Base-by-base conservation (phyloP, 2,329 filamentous ascomycete genomes). In the Beauveria sp. region DNA sequence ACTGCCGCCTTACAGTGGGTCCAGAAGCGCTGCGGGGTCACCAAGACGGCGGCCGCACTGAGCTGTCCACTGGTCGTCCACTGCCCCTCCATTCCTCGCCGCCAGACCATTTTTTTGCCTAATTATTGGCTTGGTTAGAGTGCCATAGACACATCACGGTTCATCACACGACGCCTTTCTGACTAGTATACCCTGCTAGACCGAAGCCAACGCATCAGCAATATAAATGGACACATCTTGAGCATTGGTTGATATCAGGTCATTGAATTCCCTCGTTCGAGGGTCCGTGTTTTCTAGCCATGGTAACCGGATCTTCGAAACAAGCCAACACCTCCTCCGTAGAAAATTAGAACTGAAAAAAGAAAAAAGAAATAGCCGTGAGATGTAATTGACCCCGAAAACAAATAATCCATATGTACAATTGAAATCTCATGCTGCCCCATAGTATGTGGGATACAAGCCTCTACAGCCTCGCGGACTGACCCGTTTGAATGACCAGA, bases 1-100 rank as follows among this genome's bases (percentile, higher is more conserved):
- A 60, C 50, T 53, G 58, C 49, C 50, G 58, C 50, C 50, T 34
- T 18, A 9, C 28, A 47, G 58, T 60, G 58, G 58, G 18, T 50
- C 58, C 16, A 30, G 40, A 38, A 45, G 28, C 57, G 40, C 57
- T 46, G 40, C 49, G 58, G 58, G 58, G 58, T 60, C 34, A 38
- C 12, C 12, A 38, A 38, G 22, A 12, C 22, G 20, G 28, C 22
- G 18, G 22, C 24, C 34, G 28, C 43, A 22, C 34, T 58, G 34
- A 18, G 30, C 30, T 58, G 55, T 47, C 55, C 34, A 14, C 30
- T 58, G 45, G 30, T 22, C 49, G 55, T 49, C 55, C 38, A 16
- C 30, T 58, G 55, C 55, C 55, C 55, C 55, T 58, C 55, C 46
- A 58, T 28, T 40, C 16, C 34, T 34, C 46, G 56, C 46, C 34